Percentiles rank a stretch among this genome's conserved stretches.
Conservation (phyloP, 805 yeast species). For the Barnettozyma sucrosica region DNA sequence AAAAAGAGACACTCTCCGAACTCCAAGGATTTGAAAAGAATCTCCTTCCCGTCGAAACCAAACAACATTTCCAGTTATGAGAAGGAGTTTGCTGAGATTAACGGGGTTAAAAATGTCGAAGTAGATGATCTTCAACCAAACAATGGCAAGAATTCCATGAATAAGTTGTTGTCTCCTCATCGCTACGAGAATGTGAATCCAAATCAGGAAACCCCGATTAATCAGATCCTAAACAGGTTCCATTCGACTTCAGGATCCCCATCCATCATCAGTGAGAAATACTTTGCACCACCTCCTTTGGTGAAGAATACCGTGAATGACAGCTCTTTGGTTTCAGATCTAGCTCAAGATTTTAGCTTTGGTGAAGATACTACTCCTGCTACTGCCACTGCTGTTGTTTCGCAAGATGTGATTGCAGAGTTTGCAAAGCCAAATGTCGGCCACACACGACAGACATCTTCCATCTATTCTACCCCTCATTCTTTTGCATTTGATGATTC, state of each 20-base stretch:
- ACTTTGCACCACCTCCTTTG: constrained; percentile 18
- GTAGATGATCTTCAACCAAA: constrained; percentile 4
- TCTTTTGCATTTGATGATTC: background rate
- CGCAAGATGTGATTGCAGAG: background rate
- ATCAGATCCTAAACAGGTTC: constrained; percentile 11
- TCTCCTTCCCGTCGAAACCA: constrained; percentile 22
- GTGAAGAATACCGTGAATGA: constrained; percentile 12
- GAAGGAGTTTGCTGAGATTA: constrained; percentile 8
- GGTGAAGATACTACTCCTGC: background rate
- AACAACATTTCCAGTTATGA: constrained; percentile 17
- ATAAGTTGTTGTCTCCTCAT: background rate
- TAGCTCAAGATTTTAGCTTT: background rate
- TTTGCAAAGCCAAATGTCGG: background rate
- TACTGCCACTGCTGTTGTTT: background rate
- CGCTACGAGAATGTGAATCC: constrained; percentile 8
- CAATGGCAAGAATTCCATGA: constrained; percentile 2
- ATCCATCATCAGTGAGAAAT: background rate
- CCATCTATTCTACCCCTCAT: background rate
- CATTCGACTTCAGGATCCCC: constrained; percentile 4
- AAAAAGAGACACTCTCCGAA: constrained; percentile 5
- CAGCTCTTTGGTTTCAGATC: constrained; percentile 16
- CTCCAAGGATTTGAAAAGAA: constrained; percentile 16
- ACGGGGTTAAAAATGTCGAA: background rate
- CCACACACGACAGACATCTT: constrained; percentile 2
- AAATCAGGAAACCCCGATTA: constrained; percentile 21